Percentiles rank a stretch among this genome's conserved stretches.
Conservation (phyloP, 2,329 filamentous ascomycete genomes). For the Colletotrichum godetiae region DNA sequence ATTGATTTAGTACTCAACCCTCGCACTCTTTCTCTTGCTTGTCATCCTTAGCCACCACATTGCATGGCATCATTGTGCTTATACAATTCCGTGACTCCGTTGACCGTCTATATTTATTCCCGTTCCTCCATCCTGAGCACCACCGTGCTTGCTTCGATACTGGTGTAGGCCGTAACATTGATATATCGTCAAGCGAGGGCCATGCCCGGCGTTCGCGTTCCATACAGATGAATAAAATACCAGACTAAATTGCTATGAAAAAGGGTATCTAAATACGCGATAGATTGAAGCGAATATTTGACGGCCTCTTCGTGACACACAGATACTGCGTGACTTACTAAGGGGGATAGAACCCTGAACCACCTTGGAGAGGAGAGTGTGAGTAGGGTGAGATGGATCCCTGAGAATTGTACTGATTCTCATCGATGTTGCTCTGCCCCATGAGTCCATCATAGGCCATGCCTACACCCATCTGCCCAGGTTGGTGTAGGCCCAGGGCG, state of each 20-base stretch:
- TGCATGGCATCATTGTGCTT: not conserved
- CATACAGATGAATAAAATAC: not conserved
- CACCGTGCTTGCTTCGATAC: not conserved
- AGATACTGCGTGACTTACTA: constrained; percentile 7
- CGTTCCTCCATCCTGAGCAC: not conserved
- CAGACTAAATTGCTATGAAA: not conserved
- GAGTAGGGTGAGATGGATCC: constrained; percentile 56
- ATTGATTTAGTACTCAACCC: not conserved
- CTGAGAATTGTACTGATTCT: constrained; percentile 51
- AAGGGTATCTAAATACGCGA: constrained; percentile 29
- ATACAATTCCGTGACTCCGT: not conserved
- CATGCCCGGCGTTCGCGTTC: not conserved
- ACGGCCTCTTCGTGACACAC: not conserved
- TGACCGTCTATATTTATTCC: not conserved
- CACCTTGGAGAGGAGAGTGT: constrained; percentile 53
- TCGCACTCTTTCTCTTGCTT: not conserved
- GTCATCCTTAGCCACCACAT: not conserved
- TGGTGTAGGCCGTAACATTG: constrained; percentile 12
- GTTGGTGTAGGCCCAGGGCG: constrained; percentile 50
- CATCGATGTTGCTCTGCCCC: constrained; percentile 43
- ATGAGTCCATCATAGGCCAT: constrained; percentile 48
- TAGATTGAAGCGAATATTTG: constrained; percentile 1
- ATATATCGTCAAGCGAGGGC: not conserved
- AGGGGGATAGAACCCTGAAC: constrained; percentile 49
- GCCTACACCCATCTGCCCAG: constrained; percentile 35